Conservation (phyloP, 371 early-diverging fungal species). For the Mucor plumbeus region DNA sequence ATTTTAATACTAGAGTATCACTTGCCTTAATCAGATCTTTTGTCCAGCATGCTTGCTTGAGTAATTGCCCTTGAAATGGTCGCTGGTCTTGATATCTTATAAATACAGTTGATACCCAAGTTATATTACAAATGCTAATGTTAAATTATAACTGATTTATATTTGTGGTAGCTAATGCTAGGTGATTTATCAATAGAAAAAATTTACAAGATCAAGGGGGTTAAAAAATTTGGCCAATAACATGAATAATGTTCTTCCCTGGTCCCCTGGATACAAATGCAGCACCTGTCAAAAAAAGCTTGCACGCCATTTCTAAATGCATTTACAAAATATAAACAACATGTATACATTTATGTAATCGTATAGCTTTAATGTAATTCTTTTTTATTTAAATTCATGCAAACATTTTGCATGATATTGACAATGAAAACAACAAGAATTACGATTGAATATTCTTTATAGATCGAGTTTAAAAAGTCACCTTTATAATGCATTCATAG, state of each 20-base stretch:
- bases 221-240: not conserved
- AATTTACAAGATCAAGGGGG: constrained; percentile 6
- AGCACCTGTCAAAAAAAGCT: constrained; percentile 3
- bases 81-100: not conserved
- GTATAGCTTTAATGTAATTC: too few relatives aligned
- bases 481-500: too few relatives aligned
- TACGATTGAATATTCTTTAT: too few relatives aligned
- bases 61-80: not conserved
- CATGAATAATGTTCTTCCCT: constrained; percentile 2
- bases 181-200: not conserved
- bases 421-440: too few relatives aligned
- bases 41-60: not conserved
- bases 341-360: too few relatives aligned
- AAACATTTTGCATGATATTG: too few relatives aligned
- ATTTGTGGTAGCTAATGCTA: not conserved
- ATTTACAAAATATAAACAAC: too few relatives aligned
- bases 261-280: constrained; percentile 7
- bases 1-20: not conserved
- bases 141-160: too few relatives aligned
- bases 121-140: too few relatives aligned
- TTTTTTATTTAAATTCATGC: too few relatives aligned
- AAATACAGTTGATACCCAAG: not conserved
- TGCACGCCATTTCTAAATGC: not conserved
- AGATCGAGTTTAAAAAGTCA: too few relatives aligned
- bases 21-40: not conserved